Evolutionary conservation across 768 basidiomycete species (phyloP), one percentile per base, ranked within the genome.

Genomic region (Pseudohyphozyma bogoriensis): DNA sequence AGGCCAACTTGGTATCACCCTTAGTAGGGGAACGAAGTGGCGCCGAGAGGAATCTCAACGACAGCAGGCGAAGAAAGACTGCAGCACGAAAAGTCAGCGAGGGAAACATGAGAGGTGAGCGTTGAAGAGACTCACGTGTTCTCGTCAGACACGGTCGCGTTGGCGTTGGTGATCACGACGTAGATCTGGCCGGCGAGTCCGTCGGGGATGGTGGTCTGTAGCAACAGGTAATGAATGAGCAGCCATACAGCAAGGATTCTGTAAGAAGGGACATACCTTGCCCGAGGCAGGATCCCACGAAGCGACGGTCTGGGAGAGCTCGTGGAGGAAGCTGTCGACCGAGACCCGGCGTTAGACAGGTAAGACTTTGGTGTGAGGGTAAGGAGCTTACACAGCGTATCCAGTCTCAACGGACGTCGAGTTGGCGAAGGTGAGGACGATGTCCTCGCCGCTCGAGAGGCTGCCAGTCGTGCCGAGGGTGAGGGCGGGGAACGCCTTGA

Each of bases 31-130:
- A 51, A 31, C 4, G 15, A 10, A 35, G 40, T 56, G 29, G 33
- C 35, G 13, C 26, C 22, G 45, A 35, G 24, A 1, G 45, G 62
- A 54, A 61, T 56, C 60, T 62, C 60, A 32, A 79, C 65, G 65
- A 83, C 75, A 22, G 78, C 74, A 12, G 81, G 81, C 3, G 84
- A 84, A 39, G 82, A 83, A 39, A 85, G 71, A 31, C n/a, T n/a
- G n/a, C n/a, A n/a, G n/a, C n/a, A n/a, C n/a, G n/a, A n/a, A n/a
- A n/a, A n/a, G n/a, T n/a, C n/a, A n/a, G n/a, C n/a, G n/a, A n/a
- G n/a, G n/a, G n/a, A n/a, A n/a, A n/a, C n/a, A n/a, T n/a, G n/a
- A n/a, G n/a, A n/a, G n/a, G n/a, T n/a, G n/a, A n/a, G n/a, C n/a
- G n/a, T n/a, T n/a, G n/a, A n/a, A n/a, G n/a, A n/a, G n/a, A n/a